Conservation (phyloP, 495 filamentous ascomycete genomes). For the Aspergillus steynii region DNA sequence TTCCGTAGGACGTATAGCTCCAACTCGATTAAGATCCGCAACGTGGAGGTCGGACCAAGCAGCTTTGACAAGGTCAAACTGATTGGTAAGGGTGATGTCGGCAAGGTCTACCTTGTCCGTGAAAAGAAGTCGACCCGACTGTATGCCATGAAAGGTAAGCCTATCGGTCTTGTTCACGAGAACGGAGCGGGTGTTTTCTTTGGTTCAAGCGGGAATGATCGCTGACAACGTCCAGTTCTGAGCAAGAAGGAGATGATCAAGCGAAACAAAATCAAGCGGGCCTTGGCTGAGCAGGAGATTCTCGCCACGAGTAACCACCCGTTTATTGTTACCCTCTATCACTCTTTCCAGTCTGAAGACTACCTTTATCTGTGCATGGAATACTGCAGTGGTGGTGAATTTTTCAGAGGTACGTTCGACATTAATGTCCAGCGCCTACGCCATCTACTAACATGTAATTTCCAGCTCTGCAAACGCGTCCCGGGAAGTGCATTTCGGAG, state of each 20-base stretch:
- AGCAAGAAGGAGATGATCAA: constrained; percentile 99
- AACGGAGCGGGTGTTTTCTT: neutral
- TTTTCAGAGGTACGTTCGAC: constrained; percentile 71
- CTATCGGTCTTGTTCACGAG: neutral
- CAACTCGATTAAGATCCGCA: constrained; percentile 96
- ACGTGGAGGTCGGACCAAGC: constrained; percentile 91
- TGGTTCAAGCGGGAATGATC: neutral
- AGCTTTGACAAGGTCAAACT: constrained; percentile 99
- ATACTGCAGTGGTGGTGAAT: constrained; percentile 98
- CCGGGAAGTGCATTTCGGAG: constrained; percentile 94
- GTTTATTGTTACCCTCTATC: constrained; percentile 97
- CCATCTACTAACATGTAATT: neutral
- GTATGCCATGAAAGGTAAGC: constrained; percentile 97
- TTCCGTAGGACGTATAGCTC: constrained; percentile 98
- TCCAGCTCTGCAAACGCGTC: constrained; percentile 86
- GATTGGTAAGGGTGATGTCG: constrained; percentile 97
- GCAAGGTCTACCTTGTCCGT: constrained; percentile 95
- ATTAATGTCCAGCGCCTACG: neutral
- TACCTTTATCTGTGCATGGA: constrained; percentile 99
- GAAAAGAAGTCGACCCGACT: constrained; percentile 95
- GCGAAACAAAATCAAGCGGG: constrained; percentile 99
- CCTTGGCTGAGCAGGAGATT: constrained; percentile 96
- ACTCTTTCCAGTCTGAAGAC: constrained; percentile 98
- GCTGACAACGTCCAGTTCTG: constrained; percentile 63
- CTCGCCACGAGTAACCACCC: constrained; percentile 97